Evolutionary conservation across 2,329 filamentous ascomycete species (phyloP).

Genomic region (Stachybotrys chartarum): DNA sequence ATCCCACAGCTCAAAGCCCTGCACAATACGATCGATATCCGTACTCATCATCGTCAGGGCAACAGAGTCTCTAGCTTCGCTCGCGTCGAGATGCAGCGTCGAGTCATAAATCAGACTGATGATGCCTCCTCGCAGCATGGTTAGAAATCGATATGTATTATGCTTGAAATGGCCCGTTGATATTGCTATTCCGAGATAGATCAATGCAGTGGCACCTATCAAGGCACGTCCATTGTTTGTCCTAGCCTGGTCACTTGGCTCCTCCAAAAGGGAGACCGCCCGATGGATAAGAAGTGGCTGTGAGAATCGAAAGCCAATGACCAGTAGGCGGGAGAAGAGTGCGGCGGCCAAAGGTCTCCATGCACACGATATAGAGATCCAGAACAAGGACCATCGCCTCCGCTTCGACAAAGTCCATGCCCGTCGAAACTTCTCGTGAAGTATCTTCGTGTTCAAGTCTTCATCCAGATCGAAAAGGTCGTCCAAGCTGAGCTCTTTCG

Average conservation of each 20-base stretch:
- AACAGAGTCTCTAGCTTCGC: conserved; percentile 18
- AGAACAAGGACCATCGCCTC: conserved; percentile 9
- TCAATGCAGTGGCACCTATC: conserved; percentile 21
- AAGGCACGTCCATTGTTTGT: conserved; percentile 20
- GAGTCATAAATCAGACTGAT: conserved; percentile 22
- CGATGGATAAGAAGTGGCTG: conserved; percentile 29
- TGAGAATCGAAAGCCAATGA: conserved; percentile 28
- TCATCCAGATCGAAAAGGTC: neutral
- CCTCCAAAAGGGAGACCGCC: conserved; percentile 14
- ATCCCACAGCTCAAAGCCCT: conserved; percentile 21
- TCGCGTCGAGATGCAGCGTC: conserved; percentile 17
- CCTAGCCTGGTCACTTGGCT: conserved; percentile 16
- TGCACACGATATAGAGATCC: conserved; percentile 5
- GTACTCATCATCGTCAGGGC: conserved; percentile 30
- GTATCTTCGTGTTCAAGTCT: neutral
- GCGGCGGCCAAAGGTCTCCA: conserved; percentile 6
- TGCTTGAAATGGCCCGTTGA: conserved; percentile 25
- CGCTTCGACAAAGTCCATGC: neutral
- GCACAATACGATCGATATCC: conserved; percentile 25
- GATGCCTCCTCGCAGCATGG: conserved; percentile 21
- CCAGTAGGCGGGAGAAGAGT: conserved; percentile 16
- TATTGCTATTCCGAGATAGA: conserved; percentile 25
- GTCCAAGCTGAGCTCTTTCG: neutral
- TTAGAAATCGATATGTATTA: conserved; percentile 16
- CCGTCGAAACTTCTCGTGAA: neutral